Evolutionary conservation across 2,329 filamentous ascomycete genomes (phyloP).

Genomic region (Colletotrichum kahawae): DNA sequence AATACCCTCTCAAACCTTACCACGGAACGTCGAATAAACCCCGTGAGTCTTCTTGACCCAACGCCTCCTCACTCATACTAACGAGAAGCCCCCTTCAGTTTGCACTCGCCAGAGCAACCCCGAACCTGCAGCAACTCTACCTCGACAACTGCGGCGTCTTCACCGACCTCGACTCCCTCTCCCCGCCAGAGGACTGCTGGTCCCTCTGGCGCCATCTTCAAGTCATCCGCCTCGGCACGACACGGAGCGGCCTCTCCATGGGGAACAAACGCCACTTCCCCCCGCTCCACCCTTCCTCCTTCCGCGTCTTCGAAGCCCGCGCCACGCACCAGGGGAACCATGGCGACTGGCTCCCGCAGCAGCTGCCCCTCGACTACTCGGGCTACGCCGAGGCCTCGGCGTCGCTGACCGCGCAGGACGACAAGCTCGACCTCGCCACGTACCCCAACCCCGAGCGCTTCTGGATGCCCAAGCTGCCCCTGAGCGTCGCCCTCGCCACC

Average conservation of each 20-base stretch:
- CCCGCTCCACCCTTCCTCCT: slow-evolving; percentile 22
- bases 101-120: slow-evolving; percentile 12
- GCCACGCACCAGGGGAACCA: slow-evolving; percentile 34
- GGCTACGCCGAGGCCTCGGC: background rate
- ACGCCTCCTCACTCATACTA: no score
- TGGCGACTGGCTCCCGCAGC: slow-evolving; percentile 29
- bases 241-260: slow-evolving; percentile 21
- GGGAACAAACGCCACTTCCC: slow-evolving; percentile 21
- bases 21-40: slow-evolving; percentile 7
- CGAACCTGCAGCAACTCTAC: slow-evolving; percentile 15
- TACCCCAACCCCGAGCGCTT: slow-evolving; percentile 21
- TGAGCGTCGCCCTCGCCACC: slow-evolving; percentile 17
- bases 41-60: background rate
- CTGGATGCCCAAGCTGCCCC: slow-evolving; percentile 19
- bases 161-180: slow-evolving; percentile 13
- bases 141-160: slow-evolving; percentile 17
- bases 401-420: background rate
- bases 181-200: slow-evolving; percentile 17
- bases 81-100: background rate
- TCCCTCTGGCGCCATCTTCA: slow-evolving; percentile 34
- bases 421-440: slow-evolving; percentile 2
- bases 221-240: slow-evolving; percentile 29
- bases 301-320: slow-evolving; percentile 30
- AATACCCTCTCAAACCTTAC: slow-evolving; percentile 1
- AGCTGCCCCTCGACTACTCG: slow-evolving; percentile 23